Percentiles rank a stretch among this genome's conserved stretches.
Evolutionary conservation across 495 filamentous ascomycete species (phyloP).

Genomic region (Annulohypoxylon stygium): DNA sequence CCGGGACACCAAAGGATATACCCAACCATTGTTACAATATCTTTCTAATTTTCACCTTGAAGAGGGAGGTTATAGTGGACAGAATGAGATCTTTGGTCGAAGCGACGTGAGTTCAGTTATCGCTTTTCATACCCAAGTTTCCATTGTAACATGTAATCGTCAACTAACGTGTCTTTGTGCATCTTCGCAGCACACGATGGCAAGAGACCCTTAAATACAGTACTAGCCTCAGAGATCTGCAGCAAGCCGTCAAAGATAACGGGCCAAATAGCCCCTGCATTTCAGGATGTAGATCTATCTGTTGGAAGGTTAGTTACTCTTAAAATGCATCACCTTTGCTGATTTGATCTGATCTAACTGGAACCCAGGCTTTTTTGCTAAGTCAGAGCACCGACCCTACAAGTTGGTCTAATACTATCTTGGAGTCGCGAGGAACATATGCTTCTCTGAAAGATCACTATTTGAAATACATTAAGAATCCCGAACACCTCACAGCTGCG

Average conservation of each 20-base stretch:
- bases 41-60: conserved; percentile 17
- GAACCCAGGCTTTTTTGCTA: conserved; percentile 78
- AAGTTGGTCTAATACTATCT: conserved; percentile 76
- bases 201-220: conserved; percentile 71
- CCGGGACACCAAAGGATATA: neutral
- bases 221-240: conserved; percentile 72
- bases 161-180: neutral
- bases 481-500: conserved; percentile 78
- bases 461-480: conserved; percentile 82
- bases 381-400: conserved; percentile 75
- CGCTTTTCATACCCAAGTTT: conserved; percentile 13
- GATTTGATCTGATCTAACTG: neutral
- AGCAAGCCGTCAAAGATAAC: conserved; percentile 70
- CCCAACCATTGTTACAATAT: neutral
- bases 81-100: conserved; percentile 75
- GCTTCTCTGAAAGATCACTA: conserved; percentile 77
- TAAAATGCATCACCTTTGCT: conserved; percentile 8
- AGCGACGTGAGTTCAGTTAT: conserved; percentile 62
- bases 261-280: conserved; percentile 71
- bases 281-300: conserved; percentile 84
- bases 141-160: neutral
- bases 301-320: conserved; percentile 82
- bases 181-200: conserved; percentile 68
- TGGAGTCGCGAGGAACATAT: conserved; percentile 80
- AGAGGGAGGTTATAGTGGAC: conserved; percentile 16